A percentile compares a stretch with the other conserved stretches of the same genome.
Evolutionary conservation across 2,329 filamentous ascomycete species (phyloP).

Genomic region (Scedosporium apiospermum): DNA sequence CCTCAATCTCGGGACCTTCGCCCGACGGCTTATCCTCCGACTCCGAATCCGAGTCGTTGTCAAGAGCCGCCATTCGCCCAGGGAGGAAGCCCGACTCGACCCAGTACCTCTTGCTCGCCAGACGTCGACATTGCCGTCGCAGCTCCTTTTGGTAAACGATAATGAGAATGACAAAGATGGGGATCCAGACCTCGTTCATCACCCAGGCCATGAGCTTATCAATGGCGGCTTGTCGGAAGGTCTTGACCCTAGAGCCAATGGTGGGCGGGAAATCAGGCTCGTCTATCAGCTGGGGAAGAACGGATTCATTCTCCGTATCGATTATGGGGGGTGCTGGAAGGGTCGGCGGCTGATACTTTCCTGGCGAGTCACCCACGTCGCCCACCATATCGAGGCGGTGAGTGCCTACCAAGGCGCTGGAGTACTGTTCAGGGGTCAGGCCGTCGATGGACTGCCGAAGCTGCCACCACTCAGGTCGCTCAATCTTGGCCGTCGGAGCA

Average conservation of each 20-base stretch:
- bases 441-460: slow-evolving; percentile 27
- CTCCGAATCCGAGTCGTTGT: slow-evolving; percentile 5
- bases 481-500: slow-evolving; percentile 38
- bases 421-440: slow-evolving; percentile 36
- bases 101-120: slow-evolving; percentile 19
- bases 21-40: slow-evolving; percentile 1
- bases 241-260: slow-evolving; percentile 40
- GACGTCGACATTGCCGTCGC: slow-evolving; percentile 26
- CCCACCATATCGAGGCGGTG: slow-evolving; percentile 46
- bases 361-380: slow-evolving; percentile 14
- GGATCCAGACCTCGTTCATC: slow-evolving; percentile 42
- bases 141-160: slow-evolving; percentile 37
- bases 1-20: background rate
- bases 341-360: slow-evolving; percentile 24
- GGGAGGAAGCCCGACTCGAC: slow-evolving; percentile 13
- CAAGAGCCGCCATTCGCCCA: background rate
- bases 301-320: background rate
- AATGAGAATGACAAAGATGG: slow-evolving; percentile 31
- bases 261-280: slow-evolving; percentile 19
- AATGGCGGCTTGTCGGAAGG: slow-evolving; percentile 38
- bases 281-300: slow-evolving; percentile 14
- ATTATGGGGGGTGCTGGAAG: slow-evolving; percentile 9
- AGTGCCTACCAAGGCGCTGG: slow-evolving; percentile 59
- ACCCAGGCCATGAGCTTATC: slow-evolving; percentile 45
- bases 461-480: slow-evolving; percentile 37